Conservation (phyloP, 352 stramenopile genomes). For the Phytophthora melonis region DNA sequence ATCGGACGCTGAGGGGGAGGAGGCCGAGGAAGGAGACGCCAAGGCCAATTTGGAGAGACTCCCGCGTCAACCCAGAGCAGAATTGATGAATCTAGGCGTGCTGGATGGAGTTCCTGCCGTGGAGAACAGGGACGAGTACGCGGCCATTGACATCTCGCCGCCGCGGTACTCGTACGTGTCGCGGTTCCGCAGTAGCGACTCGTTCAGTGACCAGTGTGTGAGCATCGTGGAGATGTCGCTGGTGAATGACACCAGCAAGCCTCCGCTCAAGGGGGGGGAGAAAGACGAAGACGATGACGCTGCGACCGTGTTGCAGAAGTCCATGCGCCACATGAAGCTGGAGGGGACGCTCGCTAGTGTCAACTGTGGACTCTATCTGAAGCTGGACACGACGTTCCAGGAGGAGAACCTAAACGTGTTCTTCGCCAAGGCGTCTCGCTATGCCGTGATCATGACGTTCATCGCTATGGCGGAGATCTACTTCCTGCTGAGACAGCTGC, state of each 20-base stretch:
- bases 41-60: constrained; percentile 35
- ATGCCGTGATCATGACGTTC: constrained; percentile 88
- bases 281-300: constrained; percentile 50
- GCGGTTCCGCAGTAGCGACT: constrained; percentile 82
- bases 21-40: constrained; percentile 40
- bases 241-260: constrained; percentile 48
- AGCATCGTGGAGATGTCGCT: constrained; percentile 84
- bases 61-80: constrained; percentile 51
- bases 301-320: constrained; percentile 46
- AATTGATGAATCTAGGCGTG: constrained; percentile 69
- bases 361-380: constrained; percentile 81
- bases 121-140: constrained; percentile 73
- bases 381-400: constrained; percentile 79
- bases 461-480: constrained; percentile 90
- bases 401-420: constrained; percentile 88
- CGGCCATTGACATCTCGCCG: constrained; percentile 80
- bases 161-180: constrained; percentile 82
- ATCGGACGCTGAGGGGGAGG: constrained; percentile 5
- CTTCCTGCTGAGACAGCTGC: constrained; percentile 84
- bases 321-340: constrained; percentile 60
- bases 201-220: constrained; percentile 86
- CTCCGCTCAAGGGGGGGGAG: constrained; percentile 15
- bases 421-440: constrained; percentile 81
- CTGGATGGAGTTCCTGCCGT: constrained; percentile 72
- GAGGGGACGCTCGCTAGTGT: constrained; percentile 74